These are phyloP conservation scores for Neofusicoccum kwambonambiense DNA, from an alignment of 2,329 filamentous ascomycete species.

Conservation along the genomic window DNA sequence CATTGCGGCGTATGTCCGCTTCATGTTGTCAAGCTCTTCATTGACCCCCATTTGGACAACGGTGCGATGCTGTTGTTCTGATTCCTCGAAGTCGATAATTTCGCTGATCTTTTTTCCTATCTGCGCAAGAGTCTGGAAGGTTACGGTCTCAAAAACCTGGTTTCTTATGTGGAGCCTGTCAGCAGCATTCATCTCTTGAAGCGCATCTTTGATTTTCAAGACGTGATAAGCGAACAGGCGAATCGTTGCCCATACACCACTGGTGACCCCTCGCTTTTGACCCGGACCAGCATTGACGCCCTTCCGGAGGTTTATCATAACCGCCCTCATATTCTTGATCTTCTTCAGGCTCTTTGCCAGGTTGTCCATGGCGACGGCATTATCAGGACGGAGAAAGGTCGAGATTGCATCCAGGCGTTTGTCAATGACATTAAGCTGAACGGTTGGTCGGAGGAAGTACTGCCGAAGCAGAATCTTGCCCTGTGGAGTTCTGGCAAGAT, in stretches of 20 bases:
- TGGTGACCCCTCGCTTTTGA: slow-evolving; percentile 57
- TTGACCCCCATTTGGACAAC: slow-evolving; percentile 73
- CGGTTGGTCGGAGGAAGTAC: slow-evolving; percentile 75
- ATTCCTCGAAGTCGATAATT: slow-evolving; percentile 77
- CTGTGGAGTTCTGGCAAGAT: slow-evolving; percentile 73
- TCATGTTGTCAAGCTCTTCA: slow-evolving; percentile 72
- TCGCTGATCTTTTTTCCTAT: slow-evolving; percentile 71
- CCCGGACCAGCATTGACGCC: slow-evolving; percentile 62
- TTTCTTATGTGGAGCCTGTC: slow-evolving; percentile 53
- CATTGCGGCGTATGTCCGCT: slow-evolving; percentile 74
- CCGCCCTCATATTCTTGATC: slow-evolving; percentile 72
- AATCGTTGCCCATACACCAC: slow-evolving; percentile 72
- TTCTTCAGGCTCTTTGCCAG: slow-evolving; percentile 64
- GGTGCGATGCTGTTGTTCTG: slow-evolving; percentile 67
- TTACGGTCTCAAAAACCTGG: slow-evolving; percentile 62
- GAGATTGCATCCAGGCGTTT: slow-evolving; percentile 70
- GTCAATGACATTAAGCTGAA: slow-evolving; percentile 65
- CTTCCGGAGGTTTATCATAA: slow-evolving; percentile 70
- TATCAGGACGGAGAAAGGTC: slow-evolving; percentile 66
- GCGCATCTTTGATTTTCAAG: slow-evolving; percentile 65
- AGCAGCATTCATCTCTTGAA: slow-evolving; percentile 58
- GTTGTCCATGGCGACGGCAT: slow-evolving; percentile 55
- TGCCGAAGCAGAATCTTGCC: slow-evolving; percentile 73
- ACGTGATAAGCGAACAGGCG: slow-evolving; percentile 68
- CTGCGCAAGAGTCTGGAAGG: slow-evolving; percentile 58